Conservation (phyloP, 371 early-diverging fungal species). For the Syncephalis plumigaleata region DNA sequence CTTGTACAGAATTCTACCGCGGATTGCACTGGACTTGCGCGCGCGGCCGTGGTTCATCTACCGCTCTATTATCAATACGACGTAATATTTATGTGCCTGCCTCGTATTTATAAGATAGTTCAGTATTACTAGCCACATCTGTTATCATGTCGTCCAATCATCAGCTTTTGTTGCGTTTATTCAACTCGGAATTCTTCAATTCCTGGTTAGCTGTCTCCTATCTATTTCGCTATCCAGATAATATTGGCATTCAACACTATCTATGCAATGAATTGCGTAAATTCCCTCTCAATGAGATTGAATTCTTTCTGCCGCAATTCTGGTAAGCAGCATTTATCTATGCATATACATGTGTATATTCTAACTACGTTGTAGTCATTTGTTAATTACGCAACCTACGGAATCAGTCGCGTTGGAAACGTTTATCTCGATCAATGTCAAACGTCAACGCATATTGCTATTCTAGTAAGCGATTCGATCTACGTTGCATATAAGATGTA, state of each 20-base stretch:
- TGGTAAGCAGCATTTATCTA: constrained; percentile 35
- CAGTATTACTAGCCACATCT: no score
- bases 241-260: constrained; percentile 90
- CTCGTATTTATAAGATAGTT: no score
- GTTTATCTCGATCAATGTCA: constrained; percentile 62
- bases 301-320: constrained; percentile 86
- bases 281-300: constrained; percentile 66
- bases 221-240: constrained; percentile 75
- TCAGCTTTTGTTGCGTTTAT: constrained; percentile 46
- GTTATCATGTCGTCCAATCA: no score
- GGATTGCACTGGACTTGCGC: no score
- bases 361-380: no score
- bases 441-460: constrained; percentile 70
- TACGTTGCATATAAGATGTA: background rate
- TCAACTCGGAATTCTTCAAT: constrained; percentile 88
- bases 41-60: no score
- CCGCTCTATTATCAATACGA: no score
- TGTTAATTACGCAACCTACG: constrained; percentile 55
- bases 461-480: constrained; percentile 34
- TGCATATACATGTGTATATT: no score
- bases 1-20: no score
- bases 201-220: constrained; percentile 90
- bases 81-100: no score
- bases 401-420: constrained; percentile 73
- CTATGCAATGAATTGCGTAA: constrained; percentile 78